Base-by-base conservation (phyloP, 805 yeast genomes). In the Dipodascopsis uninucleata region DNA sequence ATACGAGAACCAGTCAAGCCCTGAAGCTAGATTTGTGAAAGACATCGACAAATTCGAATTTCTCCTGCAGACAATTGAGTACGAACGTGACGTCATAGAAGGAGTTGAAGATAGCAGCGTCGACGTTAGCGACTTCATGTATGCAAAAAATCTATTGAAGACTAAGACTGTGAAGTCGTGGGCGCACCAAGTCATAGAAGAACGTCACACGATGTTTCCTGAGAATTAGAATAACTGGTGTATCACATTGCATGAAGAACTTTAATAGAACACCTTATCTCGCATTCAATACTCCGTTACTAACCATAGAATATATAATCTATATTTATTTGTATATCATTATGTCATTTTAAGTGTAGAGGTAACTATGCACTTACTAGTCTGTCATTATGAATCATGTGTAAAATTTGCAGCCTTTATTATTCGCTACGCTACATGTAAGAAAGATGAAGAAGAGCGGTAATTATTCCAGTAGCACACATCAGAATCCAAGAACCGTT, bases 1-100 rank as follows among this genome's bases (percentile, higher is more conserved):
- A 62, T 90, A 90, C 66, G 98, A 90, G 68, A 79, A 82, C 59
- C 82, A 85, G 56, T 72, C 86, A 55, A 77, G 82, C 33, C 63
- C 77, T 21, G 97, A 90, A 64, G 96, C 97, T 9, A 72, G 81
- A 43, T 85, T 86, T 56, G 96, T 90, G 53, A 90, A 90, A 68
- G 97, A 90, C 65, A 79, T 93, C 49, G 97, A 90, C 66, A 90
- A 90, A 71, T 84, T 77, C 61, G 97, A 88, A 66, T 77, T 88
- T 77, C 79, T 74, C 85, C 55, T 61, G 32, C 74, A 69, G 55
- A 56, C 67, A 28, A 54, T 59, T 28, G 72, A 88, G 64, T 90
- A 89, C 61, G 96, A 87, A 68, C 81, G 78, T 56, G 70, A 71
- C 53, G 75, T 71, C 56, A 74, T 79, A 8, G 76, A 79, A 34